Evolutionary conservation across 75 land plant species (phyloP), one percentile per base, ranked within the genome.

Genomic region (Cryptomeria japonica): DNA sequence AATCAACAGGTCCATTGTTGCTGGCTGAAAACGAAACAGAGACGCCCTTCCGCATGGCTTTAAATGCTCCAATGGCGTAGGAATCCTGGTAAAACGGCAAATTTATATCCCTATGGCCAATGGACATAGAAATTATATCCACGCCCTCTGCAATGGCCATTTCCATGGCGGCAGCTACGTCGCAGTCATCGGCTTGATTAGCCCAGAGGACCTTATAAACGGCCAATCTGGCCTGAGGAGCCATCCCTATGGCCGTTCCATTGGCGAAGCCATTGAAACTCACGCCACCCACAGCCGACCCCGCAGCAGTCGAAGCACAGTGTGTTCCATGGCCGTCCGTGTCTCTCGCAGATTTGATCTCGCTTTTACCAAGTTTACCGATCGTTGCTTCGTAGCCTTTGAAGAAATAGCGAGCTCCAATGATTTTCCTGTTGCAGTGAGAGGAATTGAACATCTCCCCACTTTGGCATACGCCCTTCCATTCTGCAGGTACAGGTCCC

Each of bases 1-100:
- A 58, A 6, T 37, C 11, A 2, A 19, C 34, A 0, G 91, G 91
- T 1, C 92, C 93, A 0, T 80, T 58, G 70, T 93, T 93, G 32
- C 94, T 93, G 25, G 95, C 97, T 3, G 97, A 93, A 73, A 90
- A 88, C 15, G 96, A 91, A 5, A 95, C 93, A 80, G 95, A 93
- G 1, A 96, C 78, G 2, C 97, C 96, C 53, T 34, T 85, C 68
- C 89, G 90, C n/a, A 87, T 85, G 9, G 96, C 97, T 0, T 91
- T 93, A 64, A 91, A 96, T 22, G 96, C 89, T 7, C 86, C 93
- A 36, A 94, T 84, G 25, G 92, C 91, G 8, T 87, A 70, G 10
- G 87, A 76, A 51, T 92, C 89, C 10, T 86, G 58, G 49, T 87
- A 87, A 49, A 87, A 49, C 0, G 84, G 87, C 7, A n/a, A 44